These are phyloP conservation scores for Henckelia pumila DNA, from an alignment of 257 asterid species.

Conservation along the genomic window DNA sequence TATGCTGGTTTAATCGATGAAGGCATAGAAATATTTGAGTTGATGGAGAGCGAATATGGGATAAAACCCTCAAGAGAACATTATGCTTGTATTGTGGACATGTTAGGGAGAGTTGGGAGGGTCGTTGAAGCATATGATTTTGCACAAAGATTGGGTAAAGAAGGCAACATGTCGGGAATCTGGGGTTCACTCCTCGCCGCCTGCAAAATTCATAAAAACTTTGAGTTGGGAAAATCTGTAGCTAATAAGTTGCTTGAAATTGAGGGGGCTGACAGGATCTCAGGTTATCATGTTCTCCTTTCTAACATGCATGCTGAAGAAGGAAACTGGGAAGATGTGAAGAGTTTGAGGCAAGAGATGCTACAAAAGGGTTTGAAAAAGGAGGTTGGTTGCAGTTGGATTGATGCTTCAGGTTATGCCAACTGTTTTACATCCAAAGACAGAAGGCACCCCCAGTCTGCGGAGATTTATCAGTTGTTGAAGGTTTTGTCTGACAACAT, in stretches of 20 bases:
- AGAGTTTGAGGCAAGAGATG: conserved; percentile 61
- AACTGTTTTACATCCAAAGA: conserved; percentile 61
- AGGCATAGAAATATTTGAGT: conserved; percentile 67
- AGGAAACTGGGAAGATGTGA: conserved; percentile 74
- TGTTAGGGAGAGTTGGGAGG: conserved; percentile 91
- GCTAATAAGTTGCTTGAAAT: conserved; percentile 61
- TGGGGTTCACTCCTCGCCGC: conserved; percentile 91
- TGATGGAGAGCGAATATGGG: conserved; percentile 54
- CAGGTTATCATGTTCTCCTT: conserved; percentile 74
- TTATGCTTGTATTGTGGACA: conserved; percentile 74
- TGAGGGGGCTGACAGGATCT: conserved; percentile 40
- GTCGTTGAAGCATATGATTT: conserved; percentile 71
- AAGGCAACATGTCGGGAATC: conserved; percentile 48
- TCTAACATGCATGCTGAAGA: conserved; percentile 88
- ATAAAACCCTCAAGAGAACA: conserved; percentile 67
- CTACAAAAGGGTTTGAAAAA: conserved; percentile 53
- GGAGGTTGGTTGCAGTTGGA: conserved; percentile 95
- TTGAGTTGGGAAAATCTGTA: conserved; percentile 74
- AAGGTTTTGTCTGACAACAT: conserved; percentile 46
- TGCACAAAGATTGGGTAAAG: conserved; percentile 49
- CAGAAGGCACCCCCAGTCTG: conserved; percentile 43
- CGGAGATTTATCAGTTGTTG: conserved; percentile 47
- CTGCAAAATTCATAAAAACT: conserved; percentile 62
- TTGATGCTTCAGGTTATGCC: conserved; percentile 50
- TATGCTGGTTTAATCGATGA: conserved; percentile 60